phyloP scores from a whole-genome alignment of 768 basidiomycete species.

The Amanita rubescens region DNA sequence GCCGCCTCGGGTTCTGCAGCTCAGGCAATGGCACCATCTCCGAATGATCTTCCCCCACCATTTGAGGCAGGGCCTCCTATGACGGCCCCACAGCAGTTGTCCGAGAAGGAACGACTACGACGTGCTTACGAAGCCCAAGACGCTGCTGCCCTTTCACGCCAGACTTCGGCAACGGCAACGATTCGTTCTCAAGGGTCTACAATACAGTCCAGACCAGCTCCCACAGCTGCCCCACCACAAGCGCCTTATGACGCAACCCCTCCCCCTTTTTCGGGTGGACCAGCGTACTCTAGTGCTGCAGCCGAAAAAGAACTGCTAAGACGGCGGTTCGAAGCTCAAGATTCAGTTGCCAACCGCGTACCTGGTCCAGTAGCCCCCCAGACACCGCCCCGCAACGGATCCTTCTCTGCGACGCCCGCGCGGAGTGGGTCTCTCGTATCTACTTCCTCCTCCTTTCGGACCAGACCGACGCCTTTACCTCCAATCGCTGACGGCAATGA shows the following conservation, averaged over 20 bases:
- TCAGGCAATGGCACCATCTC: constrained; percentile 20
- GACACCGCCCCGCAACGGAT: constrained; percentile 9
- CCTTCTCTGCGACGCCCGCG: background rate
- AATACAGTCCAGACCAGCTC: background rate
- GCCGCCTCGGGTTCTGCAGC: constrained; percentile 19
- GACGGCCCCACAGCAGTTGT: constrained; percentile 28
- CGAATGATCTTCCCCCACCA: constrained; percentile 42
- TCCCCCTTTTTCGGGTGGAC: constrained; percentile 1
- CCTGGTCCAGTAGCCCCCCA: constrained; percentile 14
- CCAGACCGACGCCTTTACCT: constrained; percentile 28
- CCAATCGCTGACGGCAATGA: constrained; percentile 12
- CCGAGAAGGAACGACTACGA: constrained; percentile 68
- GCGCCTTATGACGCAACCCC: background rate
- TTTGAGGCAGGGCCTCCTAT: constrained; percentile 38
- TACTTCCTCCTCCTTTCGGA: constrained; percentile 16
- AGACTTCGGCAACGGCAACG: constrained; percentile 18
- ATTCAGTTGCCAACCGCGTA: constrained; percentile 20
- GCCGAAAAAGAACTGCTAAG: constrained; percentile 53
- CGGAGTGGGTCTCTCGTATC: constrained; percentile 13
- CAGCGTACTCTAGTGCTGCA: constrained; percentile 22
- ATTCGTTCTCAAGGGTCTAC: constrained; percentile 11
- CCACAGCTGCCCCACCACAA: constrained; percentile 20
- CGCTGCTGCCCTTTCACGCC: constrained; percentile 34
- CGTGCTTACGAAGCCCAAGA: constrained; percentile 62
- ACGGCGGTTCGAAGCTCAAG: constrained; percentile 49